These are phyloP conservation scores for Pholiota adiposa DNA, from an alignment of 1,284 basidiomycete genomes.

Conservation along the genomic window DNA sequence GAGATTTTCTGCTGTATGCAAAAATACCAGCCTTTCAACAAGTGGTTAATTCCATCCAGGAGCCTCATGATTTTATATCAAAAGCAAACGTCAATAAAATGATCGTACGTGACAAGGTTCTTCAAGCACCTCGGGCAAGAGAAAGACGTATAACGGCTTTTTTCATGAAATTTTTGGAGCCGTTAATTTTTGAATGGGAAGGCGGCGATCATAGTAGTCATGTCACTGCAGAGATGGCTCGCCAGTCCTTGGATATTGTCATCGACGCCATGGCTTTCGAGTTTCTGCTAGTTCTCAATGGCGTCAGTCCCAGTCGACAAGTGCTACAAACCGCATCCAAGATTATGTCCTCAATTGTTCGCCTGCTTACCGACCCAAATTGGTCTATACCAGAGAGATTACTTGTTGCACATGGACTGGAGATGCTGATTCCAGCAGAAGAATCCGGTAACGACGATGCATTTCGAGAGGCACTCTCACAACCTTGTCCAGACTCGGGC, in stretches of 20 bases:
- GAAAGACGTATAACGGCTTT: slow-evolving; percentile 72
- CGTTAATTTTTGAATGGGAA: slow-evolving; percentile 55
- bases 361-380: slow-evolving; percentile 44
- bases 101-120: slow-evolving; percentile 17
- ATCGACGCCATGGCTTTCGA: slow-evolving; percentile 72
- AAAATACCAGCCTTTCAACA: slow-evolving; percentile 51
- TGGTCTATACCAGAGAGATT: slow-evolving; percentile 69
- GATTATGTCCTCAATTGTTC: slow-evolving; percentile 48
- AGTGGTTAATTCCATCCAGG: neutral
- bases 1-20: slow-evolving; percentile 72
- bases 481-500: slow-evolving; percentile 67
- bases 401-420: slow-evolving; percentile 65
- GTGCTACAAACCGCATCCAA: slow-evolving; percentile 66
- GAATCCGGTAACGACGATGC: slow-evolving; percentile 13
- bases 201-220: slow-evolving; percentile 36
- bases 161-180: slow-evolving; percentile 63
- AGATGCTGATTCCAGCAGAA: slow-evolving; percentile 31
- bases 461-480: slow-evolving; percentile 59
- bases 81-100: neutral
- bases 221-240: slow-evolving; percentile 62
- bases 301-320: slow-evolving; percentile 59
- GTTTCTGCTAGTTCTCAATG: slow-evolving; percentile 65
- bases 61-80: neutral
- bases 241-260: slow-evolving; percentile 70
- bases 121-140: slow-evolving; percentile 49